phyloP scores from a whole-genome alignment of 352 stramenopile species.

The Phytophthora ohioensis region DNA sequence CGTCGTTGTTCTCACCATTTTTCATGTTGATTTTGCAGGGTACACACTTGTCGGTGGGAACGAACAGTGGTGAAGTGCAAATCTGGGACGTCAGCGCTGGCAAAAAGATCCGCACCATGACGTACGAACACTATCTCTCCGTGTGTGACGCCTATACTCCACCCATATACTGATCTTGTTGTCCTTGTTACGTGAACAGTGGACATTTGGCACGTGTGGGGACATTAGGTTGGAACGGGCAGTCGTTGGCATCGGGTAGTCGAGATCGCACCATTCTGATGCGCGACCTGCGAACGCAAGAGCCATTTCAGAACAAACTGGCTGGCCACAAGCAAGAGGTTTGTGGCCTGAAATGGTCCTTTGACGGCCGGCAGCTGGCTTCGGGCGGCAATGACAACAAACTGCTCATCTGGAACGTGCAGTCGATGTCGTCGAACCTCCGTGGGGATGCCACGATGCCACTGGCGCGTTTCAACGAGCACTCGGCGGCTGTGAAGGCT shows the following conservation, averaged over 20 bases:
- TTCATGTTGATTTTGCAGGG: constrained; percentile 54
- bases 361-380: constrained; percentile 91
- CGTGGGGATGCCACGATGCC: constrained; percentile 57
- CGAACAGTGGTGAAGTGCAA: constrained; percentile 94
- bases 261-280: constrained; percentile 95
- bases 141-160: not conserved
- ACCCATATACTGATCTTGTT: constrained; percentile 9
- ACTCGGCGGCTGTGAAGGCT: constrained; percentile 97
- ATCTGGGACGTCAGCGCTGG: constrained; percentile 94
- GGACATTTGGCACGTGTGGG: constrained; percentile 94
- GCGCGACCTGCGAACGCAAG: constrained; percentile 88
- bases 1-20: constrained; percentile 10
- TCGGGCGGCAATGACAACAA: constrained; percentile 99
- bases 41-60: constrained; percentile 93
- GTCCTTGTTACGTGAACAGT: constrained; percentile 37
- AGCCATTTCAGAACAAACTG: constrained; percentile 65
- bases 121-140: constrained; percentile 41
- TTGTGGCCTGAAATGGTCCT: constrained; percentile 97
- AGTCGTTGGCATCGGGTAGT: constrained; percentile 93
- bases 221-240: constrained; percentile 92
- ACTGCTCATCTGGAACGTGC: constrained; percentile 96
- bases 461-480: constrained; percentile 93
- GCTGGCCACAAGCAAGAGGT: constrained; percentile 90
- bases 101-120: constrained; percentile 93
- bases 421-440: constrained; percentile 47